phyloP scores from a whole-genome alignment of 495 filamentous ascomycete genomes.

The Cladorrhinum samala region DNA sequence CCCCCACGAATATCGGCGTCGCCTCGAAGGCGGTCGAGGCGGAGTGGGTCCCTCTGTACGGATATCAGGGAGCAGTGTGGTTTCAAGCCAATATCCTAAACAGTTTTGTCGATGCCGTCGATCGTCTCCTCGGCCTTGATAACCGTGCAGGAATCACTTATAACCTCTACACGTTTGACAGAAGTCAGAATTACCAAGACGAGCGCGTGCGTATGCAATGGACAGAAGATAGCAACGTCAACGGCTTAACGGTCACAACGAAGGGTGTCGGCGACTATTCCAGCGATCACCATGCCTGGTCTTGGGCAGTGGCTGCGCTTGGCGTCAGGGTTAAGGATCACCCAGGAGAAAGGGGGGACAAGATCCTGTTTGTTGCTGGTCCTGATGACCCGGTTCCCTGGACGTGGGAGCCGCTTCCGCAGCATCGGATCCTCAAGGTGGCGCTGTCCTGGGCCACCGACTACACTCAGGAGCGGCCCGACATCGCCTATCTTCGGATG shows the following conservation, averaged over 20 bases:
- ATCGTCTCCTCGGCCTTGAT: constrained; percentile 23
- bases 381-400: constrained; percentile 14
- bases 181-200: background rate
- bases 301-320: constrained; percentile 7
- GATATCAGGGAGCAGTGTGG: constrained; percentile 25
- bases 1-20: background rate
- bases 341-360: no score
- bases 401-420: constrained; percentile 13
- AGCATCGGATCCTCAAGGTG: constrained; percentile 12
- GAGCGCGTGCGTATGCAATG: background rate
- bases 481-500: constrained; percentile 27
- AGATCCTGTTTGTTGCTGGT: constrained; percentile 17
- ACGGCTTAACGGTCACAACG: constrained; percentile 1
- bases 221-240: background rate
- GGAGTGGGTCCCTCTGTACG: constrained; percentile 15
- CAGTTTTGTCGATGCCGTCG: constrained; percentile 28
- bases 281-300: constrained; percentile 7
- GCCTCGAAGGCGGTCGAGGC: background rate
- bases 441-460: constrained; percentile 14
- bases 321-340: no score
- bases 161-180: constrained; percentile 13
- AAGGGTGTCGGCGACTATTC: constrained; percentile 16
- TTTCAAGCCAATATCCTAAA: constrained; percentile 14
- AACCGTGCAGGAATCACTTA: constrained; percentile 18
- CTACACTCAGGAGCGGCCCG: constrained; percentile 12